Evolutionary conservation across 2,329 filamentous ascomycete species (phyloP).

Genomic region (Alternaria dauci): DNA sequence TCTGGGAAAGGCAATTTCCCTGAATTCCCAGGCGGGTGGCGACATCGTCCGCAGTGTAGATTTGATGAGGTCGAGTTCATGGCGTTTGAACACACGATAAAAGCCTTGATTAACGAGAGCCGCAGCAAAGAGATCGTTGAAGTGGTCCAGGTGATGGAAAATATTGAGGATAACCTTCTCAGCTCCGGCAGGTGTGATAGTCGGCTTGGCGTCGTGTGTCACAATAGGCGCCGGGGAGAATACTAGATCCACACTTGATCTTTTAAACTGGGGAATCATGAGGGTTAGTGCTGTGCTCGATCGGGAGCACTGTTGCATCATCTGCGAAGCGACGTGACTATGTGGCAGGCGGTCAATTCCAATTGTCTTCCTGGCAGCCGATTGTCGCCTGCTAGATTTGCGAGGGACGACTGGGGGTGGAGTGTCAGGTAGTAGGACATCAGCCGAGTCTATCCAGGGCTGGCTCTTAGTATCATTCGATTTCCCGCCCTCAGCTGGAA

Average conservation of each 20-base stretch:
- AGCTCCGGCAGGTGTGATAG: conserved; percentile 55
- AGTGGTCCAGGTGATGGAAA: conserved; percentile 57
- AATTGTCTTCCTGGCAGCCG: conserved; percentile 22
- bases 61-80: conserved; percentile 64
- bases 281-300: conserved; percentile 34
- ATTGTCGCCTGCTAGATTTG: conserved; percentile 54
- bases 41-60: conserved; percentile 62
- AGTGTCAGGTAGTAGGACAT: conserved; percentile 9
- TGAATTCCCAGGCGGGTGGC: conserved; percentile 67
- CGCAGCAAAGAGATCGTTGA: conserved; percentile 64
- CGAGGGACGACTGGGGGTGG: conserved; percentile 50
- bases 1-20: conserved; percentile 65
- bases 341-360: conserved; percentile 37
- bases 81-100: conserved; percentile 65
- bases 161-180: conserved; percentile 63
- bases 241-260: conserved; percentile 32
- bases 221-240: conserved; percentile 31
- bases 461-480: conserved; percentile 14
- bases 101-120: conserved; percentile 65
- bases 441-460: conserved; percentile 22
- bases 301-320: conserved; percentile 28
- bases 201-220: conserved; percentile 29
- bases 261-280: conserved; percentile 33
- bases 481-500: conserved; percentile 8
- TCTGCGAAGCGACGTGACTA: conserved; percentile 44